Percentiles rank a stretch among this genome's conserved stretches.
phyloP scores from a whole-genome alignment of 2,329 filamentous ascomycete genomes.

The Aaosphaeria arxii region DNA sequence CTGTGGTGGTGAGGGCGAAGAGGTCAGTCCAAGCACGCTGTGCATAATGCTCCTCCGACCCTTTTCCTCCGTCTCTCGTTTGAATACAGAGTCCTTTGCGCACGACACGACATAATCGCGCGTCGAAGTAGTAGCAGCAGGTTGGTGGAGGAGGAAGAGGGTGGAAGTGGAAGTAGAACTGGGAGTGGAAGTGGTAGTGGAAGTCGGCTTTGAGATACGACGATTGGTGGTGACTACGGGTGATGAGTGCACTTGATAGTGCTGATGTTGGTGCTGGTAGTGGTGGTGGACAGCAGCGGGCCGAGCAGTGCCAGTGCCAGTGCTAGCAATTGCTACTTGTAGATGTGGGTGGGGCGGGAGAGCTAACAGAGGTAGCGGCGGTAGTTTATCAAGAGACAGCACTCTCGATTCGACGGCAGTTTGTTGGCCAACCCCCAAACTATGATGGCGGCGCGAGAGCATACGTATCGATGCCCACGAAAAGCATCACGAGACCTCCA shows the following conservation, averaged over 20 bases:
- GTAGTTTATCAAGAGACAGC: no score
- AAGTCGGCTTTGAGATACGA: background rate
- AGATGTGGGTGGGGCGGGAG: constrained; percentile 9
- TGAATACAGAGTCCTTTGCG: constrained; percentile 10
- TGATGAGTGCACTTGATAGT: no score
- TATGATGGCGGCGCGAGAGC: constrained; percentile 12
- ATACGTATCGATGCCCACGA: constrained; percentile 7
- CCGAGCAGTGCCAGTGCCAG: no score
- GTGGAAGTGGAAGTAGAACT: constrained; percentile 11
- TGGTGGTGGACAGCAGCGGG: no score
- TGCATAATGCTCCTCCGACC: constrained; percentile 29
- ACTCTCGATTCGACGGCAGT: constrained; percentile 5
- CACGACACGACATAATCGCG: constrained; percentile 28
- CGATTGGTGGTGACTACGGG: background rate
- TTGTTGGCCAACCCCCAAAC: constrained; percentile 5
- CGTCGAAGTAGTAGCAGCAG: constrained; percentile 3
- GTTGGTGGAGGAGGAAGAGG: constrained; percentile 3
- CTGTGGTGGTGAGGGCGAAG: constrained; percentile 1
- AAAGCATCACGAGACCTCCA: constrained; percentile 9
- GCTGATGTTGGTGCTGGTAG: no score
- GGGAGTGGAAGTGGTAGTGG: constrained; percentile 10
- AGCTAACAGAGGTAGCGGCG: constrained; percentile 10
- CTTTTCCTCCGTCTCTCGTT: constrained; percentile 26
- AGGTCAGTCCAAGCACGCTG: constrained; percentile 7
- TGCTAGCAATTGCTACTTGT: no score